Percentiles rank a stretch among this genome's conserved stretches.
These are phyloP conservation scores for Mikania micrantha DNA, from an alignment of 129 eudicot genomes.

Conservation along the genomic window DNA sequence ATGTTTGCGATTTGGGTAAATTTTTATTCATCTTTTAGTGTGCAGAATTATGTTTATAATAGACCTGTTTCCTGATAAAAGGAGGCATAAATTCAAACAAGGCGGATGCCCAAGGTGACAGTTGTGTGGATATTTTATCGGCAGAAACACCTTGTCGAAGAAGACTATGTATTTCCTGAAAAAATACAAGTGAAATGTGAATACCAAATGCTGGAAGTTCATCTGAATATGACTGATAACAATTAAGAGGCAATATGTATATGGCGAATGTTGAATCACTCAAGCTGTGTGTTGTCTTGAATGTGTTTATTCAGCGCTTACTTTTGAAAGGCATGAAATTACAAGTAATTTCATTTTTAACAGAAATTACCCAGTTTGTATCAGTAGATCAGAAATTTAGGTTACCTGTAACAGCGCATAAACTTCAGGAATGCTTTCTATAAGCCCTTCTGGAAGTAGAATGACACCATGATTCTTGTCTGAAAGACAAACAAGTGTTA, in stretches of 20 bases:
- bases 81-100: conserved; percentile 89
- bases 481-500: conserved; percentile 11
- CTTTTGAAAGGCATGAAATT: background rate
- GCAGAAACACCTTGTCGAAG: conserved; percentile 69
- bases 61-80: conserved; percentile 86
- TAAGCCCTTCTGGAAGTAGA: conserved; percentile 96
- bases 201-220: background rate
- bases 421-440: conserved; percentile 97
- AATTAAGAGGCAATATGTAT: background rate
- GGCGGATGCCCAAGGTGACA: conserved; percentile 99
- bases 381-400: background rate
- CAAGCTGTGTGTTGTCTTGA: background rate
- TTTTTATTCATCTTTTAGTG: background rate
- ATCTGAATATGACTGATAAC: background rate
- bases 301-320: background rate
- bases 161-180: conserved; percentile 89
- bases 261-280: background rate
- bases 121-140: conserved; percentile 74
- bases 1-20: background rate
- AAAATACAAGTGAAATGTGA: background rate
- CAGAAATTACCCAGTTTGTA: background rate
- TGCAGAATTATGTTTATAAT: background rate
- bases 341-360: background rate
- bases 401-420: conserved; percentile 86
- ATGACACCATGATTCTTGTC: conserved; percentile 96